phyloP scores from a whole-genome alignment of 1,284 basidiomycete genomes.

The Ceratobasidium sp. region DNA sequence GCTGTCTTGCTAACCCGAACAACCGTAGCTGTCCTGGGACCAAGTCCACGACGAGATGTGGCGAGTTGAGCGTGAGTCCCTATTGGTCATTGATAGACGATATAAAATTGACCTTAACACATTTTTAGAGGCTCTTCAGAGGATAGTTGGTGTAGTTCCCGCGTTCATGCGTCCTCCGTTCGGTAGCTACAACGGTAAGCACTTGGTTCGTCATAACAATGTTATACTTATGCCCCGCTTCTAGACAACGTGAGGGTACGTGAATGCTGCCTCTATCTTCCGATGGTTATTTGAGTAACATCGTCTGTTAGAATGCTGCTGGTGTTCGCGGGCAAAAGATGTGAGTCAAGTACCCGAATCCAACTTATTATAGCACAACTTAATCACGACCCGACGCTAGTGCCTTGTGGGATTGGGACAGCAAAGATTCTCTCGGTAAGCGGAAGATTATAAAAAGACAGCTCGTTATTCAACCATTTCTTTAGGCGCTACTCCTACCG shows the following conservation, averaged over 20 bases:
- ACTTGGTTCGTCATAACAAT: too few relatives aligned
- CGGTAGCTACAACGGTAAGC: constrained; percentile 49
- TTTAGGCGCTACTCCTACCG: constrained; percentile 6
- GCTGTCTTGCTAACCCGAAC: background rate
- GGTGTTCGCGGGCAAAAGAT: too few relatives aligned
- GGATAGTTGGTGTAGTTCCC: constrained; percentile 45
- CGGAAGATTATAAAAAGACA: background rate
- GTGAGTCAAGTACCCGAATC: too few relatives aligned
- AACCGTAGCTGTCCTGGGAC: constrained; percentile 42
- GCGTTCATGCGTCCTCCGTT: constrained; percentile 49
- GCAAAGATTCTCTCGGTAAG: constrained; percentile 42
- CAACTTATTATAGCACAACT: too few relatives aligned
- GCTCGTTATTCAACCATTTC: background rate
- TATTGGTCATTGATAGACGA: background rate
- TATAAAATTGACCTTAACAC: constrained; percentile 2
- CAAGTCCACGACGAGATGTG: constrained; percentile 47
- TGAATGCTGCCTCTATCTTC: too few relatives aligned
- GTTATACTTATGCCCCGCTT: too few relatives aligned
- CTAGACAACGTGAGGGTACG: too few relatives aligned
- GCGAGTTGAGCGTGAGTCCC: constrained; percentile 34
- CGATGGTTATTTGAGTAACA: too few relatives aligned
- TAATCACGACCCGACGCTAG: background rate
- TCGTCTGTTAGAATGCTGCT: too few relatives aligned
- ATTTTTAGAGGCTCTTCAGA: constrained; percentile 45
- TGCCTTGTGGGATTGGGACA: constrained; percentile 47